Evolutionary conservation across 768 basidiomycete species (phyloP), one percentile per base, ranked within the genome.

Genomic region (Mycena indigotica): DNA sequence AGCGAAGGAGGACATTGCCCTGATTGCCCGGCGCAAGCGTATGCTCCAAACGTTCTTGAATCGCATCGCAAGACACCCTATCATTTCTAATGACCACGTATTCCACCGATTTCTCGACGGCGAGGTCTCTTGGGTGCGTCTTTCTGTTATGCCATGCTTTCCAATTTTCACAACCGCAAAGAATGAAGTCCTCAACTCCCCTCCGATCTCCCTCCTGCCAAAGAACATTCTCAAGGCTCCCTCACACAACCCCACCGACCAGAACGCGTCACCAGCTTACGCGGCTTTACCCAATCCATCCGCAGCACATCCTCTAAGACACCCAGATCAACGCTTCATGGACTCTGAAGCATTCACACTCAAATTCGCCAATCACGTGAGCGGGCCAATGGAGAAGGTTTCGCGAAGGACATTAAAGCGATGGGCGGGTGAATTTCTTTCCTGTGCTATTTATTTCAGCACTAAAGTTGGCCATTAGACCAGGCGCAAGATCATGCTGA

Each of bases 171-270:
- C 41, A 13, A n/a, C 17, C 19, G 24, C 61, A 32, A 66, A 96
- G 95, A 84, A 85, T 28, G 97, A 99, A 73, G 93, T 98, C 3
- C 72, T 97, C 23, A 91, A 93, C 71, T 95, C 95, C 0, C 92
- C 95, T 5, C 97, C 97, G 1, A 70, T 98, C 56, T 93, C 95
- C 2, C 77, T 88, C 41, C 76, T 98, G 2, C 97, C 97, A 3
- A 98, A 97, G 83, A 98, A 98, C 71, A 88, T 93, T 13, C 81
- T 99, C 48, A 94, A 94, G 69, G 95, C 96, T 0, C 95, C 97
- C 3, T 91, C 95, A 2, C 92, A 97, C 72, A 91, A 94, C 69
- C 95, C 97, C 4, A 93, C 93, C 3, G 91, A 95, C 69, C 81
- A 83, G 63, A 82, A 78, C 56, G 82, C 84, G 23, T 83, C 87